Evolutionary conservation across 306 rosid genomes (phyloP).

Genomic region (Carpinus fangiana): DNA sequence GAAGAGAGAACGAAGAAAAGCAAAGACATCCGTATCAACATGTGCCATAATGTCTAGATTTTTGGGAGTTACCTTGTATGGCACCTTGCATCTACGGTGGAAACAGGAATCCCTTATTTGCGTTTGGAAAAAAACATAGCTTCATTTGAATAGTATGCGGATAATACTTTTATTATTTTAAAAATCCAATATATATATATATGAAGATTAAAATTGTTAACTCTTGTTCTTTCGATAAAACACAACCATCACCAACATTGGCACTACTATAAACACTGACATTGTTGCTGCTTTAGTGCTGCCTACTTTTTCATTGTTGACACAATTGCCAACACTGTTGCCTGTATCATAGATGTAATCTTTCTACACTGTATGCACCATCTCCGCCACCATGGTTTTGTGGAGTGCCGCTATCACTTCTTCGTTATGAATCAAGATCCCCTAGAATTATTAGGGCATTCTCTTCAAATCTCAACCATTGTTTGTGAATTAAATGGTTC

Average conservation of each 20-base stretch:
- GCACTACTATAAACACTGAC: not conserved
- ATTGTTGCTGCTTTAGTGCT: not conserved
- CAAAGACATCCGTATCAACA: not conserved
- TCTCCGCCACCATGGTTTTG: not conserved
- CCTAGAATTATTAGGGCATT: too few species aligned
- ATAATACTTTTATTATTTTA: not conserved
- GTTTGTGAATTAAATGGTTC: too few species aligned
- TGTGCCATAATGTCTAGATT: not conserved
- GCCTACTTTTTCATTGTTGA: not conserved
- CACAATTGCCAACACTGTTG: not conserved
- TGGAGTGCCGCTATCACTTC: not conserved
- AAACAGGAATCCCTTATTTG: too few species aligned
- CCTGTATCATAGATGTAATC: not conserved
- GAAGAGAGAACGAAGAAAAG: not conserved
- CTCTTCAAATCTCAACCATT: too few species aligned
- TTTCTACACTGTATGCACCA: not conserved
- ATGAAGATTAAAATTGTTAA: not conserved
- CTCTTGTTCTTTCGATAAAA: not conserved
- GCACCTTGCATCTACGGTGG: not conserved
- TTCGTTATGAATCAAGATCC: not conserved
- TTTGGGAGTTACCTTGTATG: not conserved
- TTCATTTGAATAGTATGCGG: not conserved
- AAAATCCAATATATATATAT: not conserved
- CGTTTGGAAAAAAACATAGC: not conserved
- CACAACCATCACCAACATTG: not conserved